These are phyloP conservation scores for Leishmania tropica DNA, from an alignment of 208 protist species.

Conservation along the genomic window DNA sequence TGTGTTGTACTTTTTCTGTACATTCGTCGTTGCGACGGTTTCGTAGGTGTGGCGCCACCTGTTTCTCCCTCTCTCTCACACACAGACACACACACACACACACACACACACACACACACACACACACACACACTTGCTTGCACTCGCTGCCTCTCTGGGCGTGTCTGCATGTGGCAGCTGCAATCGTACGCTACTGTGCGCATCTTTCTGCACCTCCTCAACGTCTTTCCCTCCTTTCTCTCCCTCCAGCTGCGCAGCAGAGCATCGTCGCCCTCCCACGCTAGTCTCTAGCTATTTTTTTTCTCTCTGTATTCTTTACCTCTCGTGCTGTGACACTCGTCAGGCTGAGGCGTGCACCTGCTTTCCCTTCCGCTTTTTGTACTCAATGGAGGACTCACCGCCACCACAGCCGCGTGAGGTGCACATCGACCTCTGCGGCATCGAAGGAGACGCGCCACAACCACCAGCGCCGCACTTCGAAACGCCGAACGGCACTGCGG, in stretches of 20 bases:
- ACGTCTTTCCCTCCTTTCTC: neutral
- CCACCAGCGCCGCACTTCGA: neutral
- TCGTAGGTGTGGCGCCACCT: neutral
- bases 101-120: neutral
- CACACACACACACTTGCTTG: neutral
- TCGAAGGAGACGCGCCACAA: neutral
- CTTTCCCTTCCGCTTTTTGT: neutral
- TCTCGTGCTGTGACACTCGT: neutral
- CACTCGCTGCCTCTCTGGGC: neutral
- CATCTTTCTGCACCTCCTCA: neutral
- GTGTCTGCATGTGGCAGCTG: neutral
- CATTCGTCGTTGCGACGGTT: neutral
- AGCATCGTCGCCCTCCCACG: neutral
- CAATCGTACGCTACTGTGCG: neutral
- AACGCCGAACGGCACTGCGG: neutral
- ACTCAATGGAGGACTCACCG: neutral
- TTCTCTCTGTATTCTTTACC: slow-evolving; percentile 4
- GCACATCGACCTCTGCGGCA: neutral
- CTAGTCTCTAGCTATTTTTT: neutral
- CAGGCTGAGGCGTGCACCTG: neutral
- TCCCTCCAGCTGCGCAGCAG: neutral
- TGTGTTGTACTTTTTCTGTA: neutral
- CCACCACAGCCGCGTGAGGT: neutral
- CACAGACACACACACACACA: neutral
- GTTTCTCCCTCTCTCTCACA: neutral